Conservation (phyloP, 805 yeast genomes). For the Cyberlindnera maclurae region DNA sequence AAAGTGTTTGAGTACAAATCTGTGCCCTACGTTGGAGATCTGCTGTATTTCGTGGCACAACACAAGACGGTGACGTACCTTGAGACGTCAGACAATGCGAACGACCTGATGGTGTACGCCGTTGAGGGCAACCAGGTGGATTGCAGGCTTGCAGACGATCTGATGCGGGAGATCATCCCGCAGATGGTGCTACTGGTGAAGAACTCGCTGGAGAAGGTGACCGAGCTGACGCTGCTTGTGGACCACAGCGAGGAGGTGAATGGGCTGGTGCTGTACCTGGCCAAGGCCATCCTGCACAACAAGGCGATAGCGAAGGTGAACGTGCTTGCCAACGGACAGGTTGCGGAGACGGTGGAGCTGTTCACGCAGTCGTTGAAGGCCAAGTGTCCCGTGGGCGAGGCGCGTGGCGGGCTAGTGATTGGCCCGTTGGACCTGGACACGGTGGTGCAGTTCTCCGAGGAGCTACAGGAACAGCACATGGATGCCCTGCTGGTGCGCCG, state of each 20-base stretch:
- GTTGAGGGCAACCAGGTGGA: constrained; percentile 6
- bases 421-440: neutral
- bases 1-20: constrained; percentile 30
- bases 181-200: neutral
- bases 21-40: constrained; percentile 69
- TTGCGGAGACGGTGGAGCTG: too few relatives aligned
- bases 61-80: constrained; percentile 64
- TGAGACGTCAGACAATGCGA: constrained; percentile 37
- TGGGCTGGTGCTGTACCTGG: neutral
- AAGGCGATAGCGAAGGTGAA: neutral
- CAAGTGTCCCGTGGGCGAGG: neutral
- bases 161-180: neutral
- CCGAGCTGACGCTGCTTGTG: neutral
- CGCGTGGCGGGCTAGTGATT: neutral
- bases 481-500: neutral
- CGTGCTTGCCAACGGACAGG: neutral
- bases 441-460: neutral
- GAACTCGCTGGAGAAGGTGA: neutral
- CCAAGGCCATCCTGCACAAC: neutral
- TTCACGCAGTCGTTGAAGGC: neutral
- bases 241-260: neutral
- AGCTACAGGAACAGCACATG: neutral
- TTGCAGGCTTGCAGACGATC: constrained; percentile 1
- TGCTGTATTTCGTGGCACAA: constrained; percentile 52
- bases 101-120: constrained; percentile 19